Conservation (phyloP, 2,329 filamentous ascomycete species). For the Uncinocarpus reesii region DNA sequence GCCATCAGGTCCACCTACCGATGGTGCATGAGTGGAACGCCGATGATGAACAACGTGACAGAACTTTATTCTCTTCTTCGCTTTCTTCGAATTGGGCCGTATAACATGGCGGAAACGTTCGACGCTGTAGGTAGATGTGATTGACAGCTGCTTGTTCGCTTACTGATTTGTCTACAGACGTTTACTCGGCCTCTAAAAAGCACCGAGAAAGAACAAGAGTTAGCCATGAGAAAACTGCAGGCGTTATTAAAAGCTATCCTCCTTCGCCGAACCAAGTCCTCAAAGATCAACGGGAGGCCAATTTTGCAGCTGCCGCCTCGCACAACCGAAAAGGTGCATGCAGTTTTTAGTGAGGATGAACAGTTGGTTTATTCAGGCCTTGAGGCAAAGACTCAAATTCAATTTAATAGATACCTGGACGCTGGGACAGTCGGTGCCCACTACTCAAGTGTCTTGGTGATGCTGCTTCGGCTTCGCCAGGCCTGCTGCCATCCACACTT, state of each 20-base stretch:
- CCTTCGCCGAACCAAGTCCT: slow-evolving; percentile 71
- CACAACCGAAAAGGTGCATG: slow-evolving; percentile 50
- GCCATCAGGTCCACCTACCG: slow-evolving; percentile 51
- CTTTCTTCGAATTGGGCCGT: slow-evolving; percentile 68
- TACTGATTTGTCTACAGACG: slow-evolving; percentile 26
- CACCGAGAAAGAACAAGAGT: slow-evolving; percentile 24
- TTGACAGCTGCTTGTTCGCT: background rate
- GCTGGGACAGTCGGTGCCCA: slow-evolving; percentile 57
- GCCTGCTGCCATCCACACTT: slow-evolving; percentile 68
- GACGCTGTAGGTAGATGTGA: slow-evolving; percentile 35
- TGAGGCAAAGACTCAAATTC: slow-evolving; percentile 55
- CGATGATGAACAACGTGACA: slow-evolving; percentile 75
- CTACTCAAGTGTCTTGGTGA: slow-evolving; percentile 70
- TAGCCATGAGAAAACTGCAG: slow-evolving; percentile 61
- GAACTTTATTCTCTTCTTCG: slow-evolving; percentile 69
- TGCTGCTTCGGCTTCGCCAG: slow-evolving; percentile 70
- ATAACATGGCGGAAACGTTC: slow-evolving; percentile 56
- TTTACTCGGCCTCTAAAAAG: slow-evolving; percentile 46
- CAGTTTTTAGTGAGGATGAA: slow-evolving; percentile 58
- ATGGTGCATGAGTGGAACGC: slow-evolving; percentile 69
- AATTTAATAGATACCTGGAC: slow-evolving; percentile 67
- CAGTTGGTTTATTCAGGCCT: slow-evolving; percentile 54
- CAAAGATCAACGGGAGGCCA: slow-evolving; percentile 66
- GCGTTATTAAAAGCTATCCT: slow-evolving; percentile 69
- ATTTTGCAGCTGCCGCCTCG: slow-evolving; percentile 61